Conservation (phyloP, 176 grass and related monocot species). For the Carex parvula region DNA sequence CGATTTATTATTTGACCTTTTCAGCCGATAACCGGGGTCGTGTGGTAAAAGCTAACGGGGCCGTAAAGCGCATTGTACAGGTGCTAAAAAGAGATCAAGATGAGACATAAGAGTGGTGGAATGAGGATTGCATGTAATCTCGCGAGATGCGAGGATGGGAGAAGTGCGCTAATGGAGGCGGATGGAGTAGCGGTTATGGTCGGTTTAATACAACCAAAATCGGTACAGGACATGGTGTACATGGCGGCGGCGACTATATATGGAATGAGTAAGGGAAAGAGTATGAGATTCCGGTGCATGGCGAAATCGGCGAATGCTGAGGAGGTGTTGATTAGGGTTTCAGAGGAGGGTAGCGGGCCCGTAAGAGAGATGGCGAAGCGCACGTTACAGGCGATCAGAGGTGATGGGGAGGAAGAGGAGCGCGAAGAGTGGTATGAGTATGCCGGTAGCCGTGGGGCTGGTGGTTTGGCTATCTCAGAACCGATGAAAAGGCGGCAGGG, state of each 20-base stretch:
- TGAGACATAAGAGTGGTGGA: constrained; percentile 4
- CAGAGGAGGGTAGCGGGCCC: constrained; percentile 32
- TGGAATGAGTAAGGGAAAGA: constrained; percentile 70
- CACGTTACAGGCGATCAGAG: constrained; percentile 58
- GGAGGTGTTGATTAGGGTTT: constrained; percentile 46
- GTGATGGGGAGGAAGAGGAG: constrained; percentile 41
- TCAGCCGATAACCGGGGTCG: constrained; percentile 28
- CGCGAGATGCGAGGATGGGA: constrained; percentile 45
- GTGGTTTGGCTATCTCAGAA: constrained; percentile 13
- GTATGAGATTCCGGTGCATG: constrained; percentile 73
- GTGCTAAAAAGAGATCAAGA: constrained; percentile 23
- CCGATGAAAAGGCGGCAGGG: background rate
- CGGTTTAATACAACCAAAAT: constrained; percentile 27
- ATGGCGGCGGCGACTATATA: background rate
- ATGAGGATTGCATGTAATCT: constrained; percentile 39
- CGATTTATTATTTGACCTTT: constrained; percentile 46
- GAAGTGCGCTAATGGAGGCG: constrained; percentile 66
- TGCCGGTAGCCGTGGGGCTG: background rate
- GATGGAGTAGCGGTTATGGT: constrained; percentile 52
- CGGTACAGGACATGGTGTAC: constrained; percentile 9
- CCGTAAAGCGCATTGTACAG: constrained; percentile 23
- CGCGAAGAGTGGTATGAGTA: constrained; percentile 1
- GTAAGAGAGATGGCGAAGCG: constrained; percentile 61
- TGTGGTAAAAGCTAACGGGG: constrained; percentile 19
- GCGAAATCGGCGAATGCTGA: constrained; percentile 57